Percentiles rank a stretch among this genome's conserved stretches.
Evolutionary conservation across 192 early-diverging fungal species (phyloP).

Genomic region (Coemansia sp.): DNA sequence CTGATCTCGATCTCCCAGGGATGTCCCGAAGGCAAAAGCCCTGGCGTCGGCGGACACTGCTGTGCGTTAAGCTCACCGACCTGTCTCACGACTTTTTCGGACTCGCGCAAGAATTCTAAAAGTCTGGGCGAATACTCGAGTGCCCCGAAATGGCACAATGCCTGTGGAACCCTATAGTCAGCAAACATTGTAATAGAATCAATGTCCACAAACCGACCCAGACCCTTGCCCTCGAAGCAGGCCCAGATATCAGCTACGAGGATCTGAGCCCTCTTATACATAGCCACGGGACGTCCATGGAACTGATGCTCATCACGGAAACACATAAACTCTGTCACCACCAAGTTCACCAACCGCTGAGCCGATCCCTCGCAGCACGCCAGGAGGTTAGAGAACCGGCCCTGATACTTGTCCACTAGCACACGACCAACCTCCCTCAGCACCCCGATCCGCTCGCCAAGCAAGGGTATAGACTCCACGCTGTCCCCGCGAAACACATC

Average conservation of each 20-base stretch:
- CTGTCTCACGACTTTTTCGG: conserved; percentile 14
- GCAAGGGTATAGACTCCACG: conserved; percentile 63
- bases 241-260: conserved; percentile 87
- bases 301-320: conserved; percentile 71
- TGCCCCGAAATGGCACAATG: conserved; percentile 68
- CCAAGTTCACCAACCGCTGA: conserved; percentile 58
- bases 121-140: conserved; percentile 70
- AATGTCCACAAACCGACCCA: conserved; percentile 73
- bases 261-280: conserved; percentile 86
- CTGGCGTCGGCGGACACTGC: conserved; percentile 5
- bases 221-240: conserved; percentile 71
- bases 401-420: conserved; percentile 62
- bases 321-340: conserved; percentile 64
- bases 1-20: conserved; percentile 79
- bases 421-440: conserved; percentile 75
- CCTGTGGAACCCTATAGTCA: conserved; percentile 82
- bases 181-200: conserved; percentile 89
- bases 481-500: conserved; percentile 66
- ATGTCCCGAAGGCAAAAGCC: conserved; percentile 62
- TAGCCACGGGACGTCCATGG: conserved; percentile 56
- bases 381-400: conserved; percentile 66
- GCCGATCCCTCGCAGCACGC: conserved; percentile 58
- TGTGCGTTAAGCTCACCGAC: not conserved
- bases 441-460: conserved; percentile 61
- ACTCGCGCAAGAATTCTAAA: conserved; percentile 39